Conservation (phyloP, 2,329 filamentous ascomycete species). For the Aspergillus ruber region DNA sequence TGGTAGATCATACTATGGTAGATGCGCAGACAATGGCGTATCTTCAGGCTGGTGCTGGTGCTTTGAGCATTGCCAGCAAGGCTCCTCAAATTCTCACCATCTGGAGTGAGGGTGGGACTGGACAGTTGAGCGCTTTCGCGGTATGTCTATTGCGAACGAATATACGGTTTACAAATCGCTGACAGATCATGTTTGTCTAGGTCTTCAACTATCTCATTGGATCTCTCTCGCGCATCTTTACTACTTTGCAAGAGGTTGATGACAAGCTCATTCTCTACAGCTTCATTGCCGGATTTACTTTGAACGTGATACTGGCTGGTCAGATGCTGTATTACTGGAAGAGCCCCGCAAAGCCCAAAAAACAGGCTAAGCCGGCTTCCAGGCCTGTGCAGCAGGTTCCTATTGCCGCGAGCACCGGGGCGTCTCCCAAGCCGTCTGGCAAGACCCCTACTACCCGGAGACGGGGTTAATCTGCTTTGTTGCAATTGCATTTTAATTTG, state of each 20-base stretch:
- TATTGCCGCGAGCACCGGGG: slow-evolving; percentile 34
- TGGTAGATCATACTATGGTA: slow-evolving; percentile 56
- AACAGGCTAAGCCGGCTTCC: slow-evolving; percentile 27
- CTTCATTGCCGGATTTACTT: slow-evolving; percentile 82
- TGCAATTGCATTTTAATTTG: neutral
- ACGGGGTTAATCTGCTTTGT: slow-evolving; percentile 37
- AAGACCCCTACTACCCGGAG: slow-evolving; percentile 53
- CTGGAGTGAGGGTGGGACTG: slow-evolving; percentile 77
- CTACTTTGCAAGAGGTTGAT: slow-evolving; percentile 92
- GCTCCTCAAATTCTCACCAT: slow-evolving; percentile 87
- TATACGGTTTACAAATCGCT: neutral
- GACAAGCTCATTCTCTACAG: slow-evolving; percentile 94
- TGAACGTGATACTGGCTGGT: slow-evolving; percentile 77
- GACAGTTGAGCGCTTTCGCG: slow-evolving; percentile 92
- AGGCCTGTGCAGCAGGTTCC: slow-evolving; percentile 23
- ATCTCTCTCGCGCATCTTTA: slow-evolving; percentile 91
- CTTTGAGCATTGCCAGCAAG: slow-evolving; percentile 82
- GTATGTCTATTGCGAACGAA: slow-evolving; percentile 49
- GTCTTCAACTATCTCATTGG: slow-evolving; percentile 97
- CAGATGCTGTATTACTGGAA: slow-evolving; percentile 99
- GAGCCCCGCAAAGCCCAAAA: slow-evolving; percentile 36
- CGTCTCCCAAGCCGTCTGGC: slow-evolving; percentile 33
- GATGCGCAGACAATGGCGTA: slow-evolving; percentile 62
- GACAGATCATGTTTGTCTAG: slow-evolving; percentile 41
- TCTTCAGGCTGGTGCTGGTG: slow-evolving; percentile 77